phyloP scores from a whole-genome alignment of 192 early-diverging fungal species.

The Obelidium mucronatum region DNA sequence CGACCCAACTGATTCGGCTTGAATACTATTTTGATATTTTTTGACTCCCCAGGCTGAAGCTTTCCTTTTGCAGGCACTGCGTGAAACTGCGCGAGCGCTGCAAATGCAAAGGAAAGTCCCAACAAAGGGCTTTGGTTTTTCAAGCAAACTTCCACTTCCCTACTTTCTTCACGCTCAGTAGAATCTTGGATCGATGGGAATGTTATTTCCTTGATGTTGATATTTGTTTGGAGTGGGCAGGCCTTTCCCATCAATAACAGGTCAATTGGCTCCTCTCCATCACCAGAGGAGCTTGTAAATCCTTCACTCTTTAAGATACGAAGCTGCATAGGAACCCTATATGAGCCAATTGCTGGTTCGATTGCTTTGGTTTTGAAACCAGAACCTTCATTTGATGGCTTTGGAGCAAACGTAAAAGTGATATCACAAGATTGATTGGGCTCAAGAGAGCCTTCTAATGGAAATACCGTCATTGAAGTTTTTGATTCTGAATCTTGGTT shows the following conservation, averaged over 20 bases:
- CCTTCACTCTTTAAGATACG: slow-evolving; percentile 38
- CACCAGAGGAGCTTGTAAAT: not conserved
- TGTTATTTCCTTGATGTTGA: slow-evolving; percentile 34
- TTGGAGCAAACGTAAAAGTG: slow-evolving; percentile 49
- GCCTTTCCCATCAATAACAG: slow-evolving; percentile 43
- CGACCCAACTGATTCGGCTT: slow-evolving; percentile 56
- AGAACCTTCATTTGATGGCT: not conserved
- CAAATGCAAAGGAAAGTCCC: slow-evolving; percentile 40
- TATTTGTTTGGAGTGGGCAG: slow-evolving; percentile 37
- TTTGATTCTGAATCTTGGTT: slow-evolving; percentile 31
- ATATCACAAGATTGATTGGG: slow-evolving; percentile 38
- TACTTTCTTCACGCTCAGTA: not conserved
- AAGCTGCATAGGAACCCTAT: slow-evolving; percentile 49
- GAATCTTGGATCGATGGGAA: slow-evolving; percentile 32
- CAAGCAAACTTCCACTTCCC: slow-evolving; percentile 23
- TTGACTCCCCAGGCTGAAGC: slow-evolving; percentile 32
- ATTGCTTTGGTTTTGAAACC: slow-evolving; percentile 45
- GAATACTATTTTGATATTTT: slow-evolving; percentile 42
- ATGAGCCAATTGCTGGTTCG: slow-evolving; percentile 16
- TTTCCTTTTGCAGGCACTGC: slow-evolving; percentile 38
- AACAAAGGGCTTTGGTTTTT: slow-evolving; percentile 42
- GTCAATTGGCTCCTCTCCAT: slow-evolving; percentile 47
- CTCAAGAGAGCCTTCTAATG: slow-evolving; percentile 50
- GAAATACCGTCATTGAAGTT: slow-evolving; percentile 46
- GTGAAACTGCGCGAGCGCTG: slow-evolving; percentile 52